A percentile compares a stretch with the other conserved stretches of the same genome.
These are phyloP conservation scores for Geotrichum candidum DNA, from an alignment of 1,139 yeast species.

Conservation along the genomic window DNA sequence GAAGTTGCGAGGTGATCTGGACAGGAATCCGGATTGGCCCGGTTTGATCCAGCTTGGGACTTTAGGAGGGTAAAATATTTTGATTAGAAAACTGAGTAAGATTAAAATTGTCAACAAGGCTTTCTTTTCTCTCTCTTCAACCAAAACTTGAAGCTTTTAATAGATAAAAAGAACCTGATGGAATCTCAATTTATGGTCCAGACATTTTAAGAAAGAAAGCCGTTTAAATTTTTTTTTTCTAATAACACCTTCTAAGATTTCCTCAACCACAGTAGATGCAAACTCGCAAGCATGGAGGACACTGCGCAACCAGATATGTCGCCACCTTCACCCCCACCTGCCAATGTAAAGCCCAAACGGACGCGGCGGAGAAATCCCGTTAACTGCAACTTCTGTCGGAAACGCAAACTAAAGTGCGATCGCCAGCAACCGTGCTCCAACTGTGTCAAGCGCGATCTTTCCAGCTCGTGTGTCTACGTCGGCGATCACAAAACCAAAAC, in stretches of 20 bases:
- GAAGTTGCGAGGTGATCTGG: too few relatives aligned
- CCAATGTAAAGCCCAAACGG: slow-evolving; percentile 2
- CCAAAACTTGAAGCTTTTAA: not conserved
- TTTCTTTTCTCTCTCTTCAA: not conserved
- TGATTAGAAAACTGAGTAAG: not conserved
- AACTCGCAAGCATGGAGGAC: not conserved
- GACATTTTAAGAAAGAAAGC: not conserved
- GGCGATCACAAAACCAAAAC: slow-evolving; percentile 8
- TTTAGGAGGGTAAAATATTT: too few relatives aligned
- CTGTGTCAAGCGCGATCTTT: slow-evolving; percentile 31
- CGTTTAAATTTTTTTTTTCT: not conserved
- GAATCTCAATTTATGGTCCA: not conserved
- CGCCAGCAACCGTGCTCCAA: slow-evolving; percentile 35
- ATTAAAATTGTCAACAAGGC: not conserved
- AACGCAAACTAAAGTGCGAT: slow-evolving; percentile 35
- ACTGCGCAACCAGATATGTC: not conserved
- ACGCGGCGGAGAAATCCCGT: slow-evolving; percentile 28
- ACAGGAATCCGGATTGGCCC: too few relatives aligned
- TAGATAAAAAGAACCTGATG: not conserved
- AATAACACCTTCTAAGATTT: not conserved
- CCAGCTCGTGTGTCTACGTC: slow-evolving; percentile 25
- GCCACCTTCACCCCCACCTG: not conserved
- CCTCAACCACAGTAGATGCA: not conserved
- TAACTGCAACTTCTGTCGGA: slow-evolving; percentile 33
- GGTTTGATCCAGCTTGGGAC: too few relatives aligned